Conservation (phyloP, 106 monocot genomes). For the Dendrobium catenatum region DNA sequence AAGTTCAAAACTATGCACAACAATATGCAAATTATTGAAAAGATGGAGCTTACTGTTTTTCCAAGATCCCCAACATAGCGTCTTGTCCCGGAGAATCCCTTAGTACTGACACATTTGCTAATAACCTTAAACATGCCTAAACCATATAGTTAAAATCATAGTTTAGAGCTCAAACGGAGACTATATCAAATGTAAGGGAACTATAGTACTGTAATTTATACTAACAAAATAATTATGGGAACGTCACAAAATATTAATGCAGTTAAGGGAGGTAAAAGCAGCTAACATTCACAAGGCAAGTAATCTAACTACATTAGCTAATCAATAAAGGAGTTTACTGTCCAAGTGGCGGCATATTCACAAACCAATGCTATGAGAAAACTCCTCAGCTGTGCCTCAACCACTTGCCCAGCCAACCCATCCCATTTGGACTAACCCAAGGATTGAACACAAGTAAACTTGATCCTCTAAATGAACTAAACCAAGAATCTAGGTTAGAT, state of each 20-base stretch:
- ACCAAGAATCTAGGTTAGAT: no score
- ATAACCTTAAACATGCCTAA: conserved; percentile 92
- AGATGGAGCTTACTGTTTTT: conserved; percentile 47
- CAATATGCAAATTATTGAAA: neutral
- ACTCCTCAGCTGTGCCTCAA: no score
- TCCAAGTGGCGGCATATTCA: no score
- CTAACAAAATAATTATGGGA: neutral
- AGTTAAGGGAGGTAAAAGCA: neutral
- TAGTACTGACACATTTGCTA: conserved; percentile 54
- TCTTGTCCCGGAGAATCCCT: conserved; percentile 75
- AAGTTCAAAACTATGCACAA: conserved; percentile 1
- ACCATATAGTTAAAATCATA: conserved; percentile 11
- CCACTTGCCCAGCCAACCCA: no score
- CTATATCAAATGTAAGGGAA: neutral
- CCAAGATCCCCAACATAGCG: conserved; percentile 89
- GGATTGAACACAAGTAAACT: no score
- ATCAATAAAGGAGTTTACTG: no score
- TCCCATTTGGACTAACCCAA: no score
- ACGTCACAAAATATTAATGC: neutral
- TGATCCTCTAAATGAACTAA: no score
- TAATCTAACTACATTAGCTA: no score
- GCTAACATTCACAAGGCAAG: neutral
- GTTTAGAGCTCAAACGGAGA: neutral
- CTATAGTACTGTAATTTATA: neutral
- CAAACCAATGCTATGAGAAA: no score